Percentiles rank a stretch among this genome's conserved stretches.
Evolutionary conservation across 805 yeast genomes (phyloP).

Genomic region (Candida jianshihensis): DNA sequence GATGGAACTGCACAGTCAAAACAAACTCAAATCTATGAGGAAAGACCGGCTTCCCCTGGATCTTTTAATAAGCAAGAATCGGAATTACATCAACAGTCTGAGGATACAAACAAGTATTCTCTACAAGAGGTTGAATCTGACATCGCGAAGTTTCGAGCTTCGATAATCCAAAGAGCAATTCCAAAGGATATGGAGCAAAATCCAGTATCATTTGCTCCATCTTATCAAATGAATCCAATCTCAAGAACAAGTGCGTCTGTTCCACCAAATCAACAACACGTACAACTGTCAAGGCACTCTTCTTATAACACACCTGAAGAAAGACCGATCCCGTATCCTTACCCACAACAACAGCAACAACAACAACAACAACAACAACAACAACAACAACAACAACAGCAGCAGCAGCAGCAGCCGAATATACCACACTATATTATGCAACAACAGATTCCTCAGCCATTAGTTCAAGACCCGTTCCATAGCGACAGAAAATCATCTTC

Average conservation of each 20-base stretch:
- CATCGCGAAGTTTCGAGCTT: constrained; percentile 18
- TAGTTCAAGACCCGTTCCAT: constrained; percentile 19
- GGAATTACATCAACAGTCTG: neutral
- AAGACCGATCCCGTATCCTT: constrained; percentile 3
- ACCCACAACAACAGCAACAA: neutral
- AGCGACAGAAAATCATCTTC: constrained; percentile 17
- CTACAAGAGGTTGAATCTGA: constrained; percentile 17
- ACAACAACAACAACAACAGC: constrained; percentile 5
- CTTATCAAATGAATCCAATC: constrained; percentile 15
- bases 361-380: constrained; percentile 4
- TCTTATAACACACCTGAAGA: neutral
- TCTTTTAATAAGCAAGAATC: too few relatives aligned
- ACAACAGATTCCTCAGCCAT: constrained; percentile 6
- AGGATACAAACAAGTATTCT: constrained; percentile 1
- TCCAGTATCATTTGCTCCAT: constrained; percentile 18
- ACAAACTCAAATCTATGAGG: constrained; percentile 4
- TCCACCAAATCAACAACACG: constrained; percentile 2
- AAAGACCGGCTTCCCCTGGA: constrained; percentile 18
- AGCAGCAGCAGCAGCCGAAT: constrained; percentile 6
- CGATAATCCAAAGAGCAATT: constrained; percentile 22
- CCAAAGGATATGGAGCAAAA: constrained; percentile 19
- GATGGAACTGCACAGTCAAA: too few relatives aligned
- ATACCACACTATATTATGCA: constrained; percentile 4
- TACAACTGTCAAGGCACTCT: constrained; percentile 1
- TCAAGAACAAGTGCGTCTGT: constrained; percentile 7